These are phyloP conservation scores for Kwoniella botswanensis DNA, from an alignment of 768 basidiomycete species.

Conservation along the genomic window DNA sequence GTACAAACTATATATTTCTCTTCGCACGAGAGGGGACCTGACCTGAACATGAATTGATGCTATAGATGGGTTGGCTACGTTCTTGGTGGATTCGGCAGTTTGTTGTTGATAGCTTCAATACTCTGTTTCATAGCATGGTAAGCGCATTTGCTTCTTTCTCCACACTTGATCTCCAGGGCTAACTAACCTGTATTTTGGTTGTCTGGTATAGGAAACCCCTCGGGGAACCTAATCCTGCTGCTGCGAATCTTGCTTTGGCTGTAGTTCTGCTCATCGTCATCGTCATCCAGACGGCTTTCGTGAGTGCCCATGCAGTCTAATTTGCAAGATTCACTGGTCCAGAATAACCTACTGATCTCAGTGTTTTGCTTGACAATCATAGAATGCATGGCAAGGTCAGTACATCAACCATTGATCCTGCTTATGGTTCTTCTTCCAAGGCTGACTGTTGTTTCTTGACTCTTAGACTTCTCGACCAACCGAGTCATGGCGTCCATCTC, in stretches of 20 bases:
- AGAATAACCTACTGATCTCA: neutral
- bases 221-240: slow-evolving; percentile 64
- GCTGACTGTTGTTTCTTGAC: neutral
- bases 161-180: neutral
- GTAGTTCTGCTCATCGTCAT: slow-evolving; percentile 64
- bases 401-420: neutral
- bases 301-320: slow-evolving; percentile 14
- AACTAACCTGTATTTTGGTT: no score
- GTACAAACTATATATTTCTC: slow-evolving; percentile 1
- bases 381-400: slow-evolving; percentile 61
- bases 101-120: slow-evolving; percentile 66
- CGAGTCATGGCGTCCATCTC: slow-evolving; percentile 68
- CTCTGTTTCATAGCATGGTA: slow-evolving; percentile 66
- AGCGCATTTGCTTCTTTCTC: slow-evolving; percentile 4
- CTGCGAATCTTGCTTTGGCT: slow-evolving; percentile 68
- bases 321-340: neutral
- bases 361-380: slow-evolving; percentile 42
- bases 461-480: slow-evolving; percentile 64
- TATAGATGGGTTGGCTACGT: slow-evolving; percentile 62
- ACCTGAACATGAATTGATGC: neutral
- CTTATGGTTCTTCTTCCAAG: no score
- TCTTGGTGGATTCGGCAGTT: slow-evolving; percentile 67
- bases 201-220: slow-evolving; percentile 64
- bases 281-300: slow-evolving; percentile 45
- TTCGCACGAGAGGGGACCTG: neutral